Conservation (phyloP, 164 flowering plant genomes). For the Pachysandra terminalis region DNA sequence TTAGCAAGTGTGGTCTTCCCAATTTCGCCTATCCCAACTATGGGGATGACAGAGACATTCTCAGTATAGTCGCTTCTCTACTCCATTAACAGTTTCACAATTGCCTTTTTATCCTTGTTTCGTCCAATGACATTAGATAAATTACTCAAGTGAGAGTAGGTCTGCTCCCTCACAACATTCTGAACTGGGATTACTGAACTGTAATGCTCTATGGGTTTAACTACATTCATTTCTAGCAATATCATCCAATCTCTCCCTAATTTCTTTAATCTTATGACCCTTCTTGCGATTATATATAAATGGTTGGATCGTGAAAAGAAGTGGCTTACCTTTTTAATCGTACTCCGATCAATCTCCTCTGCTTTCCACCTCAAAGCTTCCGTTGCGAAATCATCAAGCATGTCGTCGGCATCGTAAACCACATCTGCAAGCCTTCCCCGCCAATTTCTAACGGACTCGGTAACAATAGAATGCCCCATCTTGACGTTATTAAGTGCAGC, state of each 20-base stretch:
- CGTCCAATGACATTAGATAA: conserved; percentile 9
- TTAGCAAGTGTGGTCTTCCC: conserved; percentile 25
- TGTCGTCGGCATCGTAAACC: conserved; percentile 6
- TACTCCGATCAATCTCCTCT: neutral
- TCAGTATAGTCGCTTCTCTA: neutral
- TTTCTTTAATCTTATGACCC: too few relatives aligned
- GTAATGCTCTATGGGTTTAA: neutral
- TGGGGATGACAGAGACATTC: conserved; percentile 4
- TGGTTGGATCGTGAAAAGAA: neutral
- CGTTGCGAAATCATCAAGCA: conserved; percentile 1
- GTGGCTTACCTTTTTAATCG: neutral
- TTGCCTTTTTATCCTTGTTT: conserved; percentile 3
- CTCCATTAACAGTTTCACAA: conserved; percentile 4
- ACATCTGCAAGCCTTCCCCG: conserved; percentile 5
- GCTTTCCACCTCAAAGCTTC: neutral
- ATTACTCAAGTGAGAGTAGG: neutral
- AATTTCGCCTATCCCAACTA: conserved; percentile 25
- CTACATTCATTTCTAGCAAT: neutral
- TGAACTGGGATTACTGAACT: neutral
- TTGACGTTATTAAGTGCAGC: neutral
- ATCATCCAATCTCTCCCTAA: too few relatives aligned
- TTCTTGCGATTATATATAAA: neutral
- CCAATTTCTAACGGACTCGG: neutral
- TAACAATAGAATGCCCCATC: neutral
- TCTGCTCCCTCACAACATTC: neutral